phyloP scores from a whole-genome alignment of 164 flowering plant genomes.

The Chimonanthus salicifolius region DNA sequence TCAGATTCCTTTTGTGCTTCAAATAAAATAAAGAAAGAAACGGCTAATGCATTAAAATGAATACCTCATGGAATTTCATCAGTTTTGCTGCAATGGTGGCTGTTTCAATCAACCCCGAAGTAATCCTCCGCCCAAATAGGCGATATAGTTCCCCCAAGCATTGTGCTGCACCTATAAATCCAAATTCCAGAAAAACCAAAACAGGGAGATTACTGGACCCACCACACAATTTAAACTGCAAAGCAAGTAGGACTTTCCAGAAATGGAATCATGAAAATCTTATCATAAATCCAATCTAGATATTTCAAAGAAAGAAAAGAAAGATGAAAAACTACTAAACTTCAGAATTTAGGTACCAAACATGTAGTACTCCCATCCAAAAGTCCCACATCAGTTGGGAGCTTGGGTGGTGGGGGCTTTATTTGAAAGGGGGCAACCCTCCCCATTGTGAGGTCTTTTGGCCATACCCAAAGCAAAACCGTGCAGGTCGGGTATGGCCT shows the following conservation, averaged over 20 bases:
- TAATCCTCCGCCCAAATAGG: constrained; percentile 79
- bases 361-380: too few species aligned
- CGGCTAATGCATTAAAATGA: not conserved
- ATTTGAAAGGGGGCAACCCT: too few species aligned
- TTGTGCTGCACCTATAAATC: constrained; percentile 72
- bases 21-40: too few species aligned
- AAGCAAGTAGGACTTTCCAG: not conserved
- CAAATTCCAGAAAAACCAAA: not conserved
- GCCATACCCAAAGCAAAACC: too few species aligned
- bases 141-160: constrained; percentile 89
- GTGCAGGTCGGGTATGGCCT: too few species aligned
- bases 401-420: too few species aligned
- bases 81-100: constrained; percentile 73
- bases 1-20: too few species aligned
- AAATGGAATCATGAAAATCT: not conserved
- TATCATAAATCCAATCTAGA: not conserved
- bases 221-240: constrained; percentile 1
- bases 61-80: constrained; percentile 83
- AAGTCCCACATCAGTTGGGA: too few species aligned
- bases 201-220: constrained; percentile 2
- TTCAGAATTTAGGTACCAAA: not conserved
- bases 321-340: not conserved
- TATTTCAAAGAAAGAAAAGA: not conserved
- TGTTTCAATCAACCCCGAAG: constrained; percentile 89
- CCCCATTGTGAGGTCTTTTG: too few species aligned